Base-by-base conservation (phyloP, 2,329 filamentous ascomycete species). In the Chaetomium sp. region DNA sequence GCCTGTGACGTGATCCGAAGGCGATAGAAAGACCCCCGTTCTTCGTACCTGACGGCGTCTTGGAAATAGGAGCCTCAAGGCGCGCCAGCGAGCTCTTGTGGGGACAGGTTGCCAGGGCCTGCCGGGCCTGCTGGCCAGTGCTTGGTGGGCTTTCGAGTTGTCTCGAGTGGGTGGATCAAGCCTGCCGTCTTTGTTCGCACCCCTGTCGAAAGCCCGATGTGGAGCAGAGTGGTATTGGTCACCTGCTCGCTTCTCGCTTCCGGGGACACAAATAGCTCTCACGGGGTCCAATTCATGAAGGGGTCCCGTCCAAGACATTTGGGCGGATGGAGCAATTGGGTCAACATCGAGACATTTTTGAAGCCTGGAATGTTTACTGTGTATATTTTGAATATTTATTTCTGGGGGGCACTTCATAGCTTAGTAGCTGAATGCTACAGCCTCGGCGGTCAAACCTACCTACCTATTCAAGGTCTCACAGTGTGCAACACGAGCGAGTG, bases 201-300 rank as follows among this genome's bases (percentile, higher is more conserved):
- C 57, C 63, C 56, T 56, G 64, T 58, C 55, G 13, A 42, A 65
- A 27, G 50, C 60, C 42, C 57, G 59, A 56, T 65, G 63, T 62
- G 63, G 63, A 19, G n/a, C 63, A 57, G 25, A 29, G 59, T 50
- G 21, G 63, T 19, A 56, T 62, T 63, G 64, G 64, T 63, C 64
- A 66, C 64, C 64, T 66, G 64, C 59, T 45, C 25, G 51, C 55
- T 49, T 56, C 53, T 13, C 53, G 47, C 49, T 55, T 60, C 23
- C 45, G 12, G 27, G 27, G 21, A 42, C 49, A 21, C 55, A 50
- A 59, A 57, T 35, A 58, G 55, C 62, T 54, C 27, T 42, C 38
- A 42, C 13, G 16, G 45, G 49, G 25, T 55, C n/a, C 35, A 55
- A 29, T n/a, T 33, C 33, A 42, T 21, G 38, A 21, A 50, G 29